These are phyloP conservation scores for Microdochium paspali DNA, from an alignment of 2,329 filamentous ascomycete genomes.

Conservation along the genomic window DNA sequence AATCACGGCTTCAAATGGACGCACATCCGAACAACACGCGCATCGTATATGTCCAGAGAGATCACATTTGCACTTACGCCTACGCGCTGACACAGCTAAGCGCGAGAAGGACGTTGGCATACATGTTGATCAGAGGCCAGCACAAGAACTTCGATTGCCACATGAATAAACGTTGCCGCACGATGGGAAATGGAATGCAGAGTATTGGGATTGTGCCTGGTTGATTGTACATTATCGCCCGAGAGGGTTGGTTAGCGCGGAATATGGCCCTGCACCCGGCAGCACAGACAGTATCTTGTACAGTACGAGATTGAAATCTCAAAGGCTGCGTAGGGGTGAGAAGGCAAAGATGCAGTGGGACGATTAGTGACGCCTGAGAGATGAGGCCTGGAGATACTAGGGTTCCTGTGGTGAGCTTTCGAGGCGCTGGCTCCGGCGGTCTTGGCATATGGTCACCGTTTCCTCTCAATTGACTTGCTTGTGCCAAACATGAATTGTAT, in stretches of 20 bases:
- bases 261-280: background rate
- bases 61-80: conserved; percentile 27
- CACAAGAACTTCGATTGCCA: background rate
- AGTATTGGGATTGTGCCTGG: background rate
- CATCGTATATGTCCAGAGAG: conserved; percentile 13
- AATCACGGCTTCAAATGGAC: background rate
- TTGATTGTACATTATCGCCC: background rate
- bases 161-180: background rate
- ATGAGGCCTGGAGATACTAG: too few relatives aligned
- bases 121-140: conserved; percentile 16
- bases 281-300: background rate
- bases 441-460: too few relatives aligned
- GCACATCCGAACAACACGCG: background rate
- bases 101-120: conserved; percentile 22
- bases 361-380: too few relatives aligned
- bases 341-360: background rate
- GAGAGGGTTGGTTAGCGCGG: background rate
- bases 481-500: too few relatives aligned
- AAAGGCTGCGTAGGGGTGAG: background rate
- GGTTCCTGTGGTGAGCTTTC: too few relatives aligned
- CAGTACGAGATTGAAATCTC: background rate
- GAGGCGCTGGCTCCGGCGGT: too few relatives aligned
- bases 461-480: too few relatives aligned
- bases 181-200: background rate
- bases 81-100: conserved; percentile 24